Evolutionary conservation across 306 rosid genomes (phyloP).

Genomic region (Abrus precatorius): DNA sequence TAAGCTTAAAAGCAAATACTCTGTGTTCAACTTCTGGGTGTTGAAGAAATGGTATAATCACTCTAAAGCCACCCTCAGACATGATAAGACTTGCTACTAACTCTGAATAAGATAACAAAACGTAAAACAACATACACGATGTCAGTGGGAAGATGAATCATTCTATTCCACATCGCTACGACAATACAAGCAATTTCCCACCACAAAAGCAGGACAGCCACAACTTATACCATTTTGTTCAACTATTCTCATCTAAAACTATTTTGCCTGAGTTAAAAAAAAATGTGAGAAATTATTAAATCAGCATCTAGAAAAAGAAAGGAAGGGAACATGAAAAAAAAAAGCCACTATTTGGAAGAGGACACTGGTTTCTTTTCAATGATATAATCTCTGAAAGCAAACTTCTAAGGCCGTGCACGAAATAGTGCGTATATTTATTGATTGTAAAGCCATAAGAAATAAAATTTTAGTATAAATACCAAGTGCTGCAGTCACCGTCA

Average conservation of each 20-base stretch:
- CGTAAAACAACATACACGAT: slow-evolving; percentile 5
- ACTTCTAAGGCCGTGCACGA: background rate
- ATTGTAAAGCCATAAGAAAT: background rate
- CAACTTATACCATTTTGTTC: background rate
- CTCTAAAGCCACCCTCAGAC: slow-evolving; percentile 58
- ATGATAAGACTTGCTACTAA: slow-evolving; percentile 59
- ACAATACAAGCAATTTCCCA: background rate
- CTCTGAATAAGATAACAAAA: slow-evolving; percentile 50
- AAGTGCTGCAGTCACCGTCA: background rate
- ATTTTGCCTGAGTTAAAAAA: background rate
- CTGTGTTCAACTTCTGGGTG: slow-evolving; percentile 62
- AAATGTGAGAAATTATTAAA: background rate
- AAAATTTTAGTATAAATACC: background rate
- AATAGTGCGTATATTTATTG: slow-evolving; percentile 9
- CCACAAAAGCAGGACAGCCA: background rate
- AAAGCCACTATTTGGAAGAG: background rate
- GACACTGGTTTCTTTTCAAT: background rate
- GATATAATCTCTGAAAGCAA: slow-evolving; percentile 10
- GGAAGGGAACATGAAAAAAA: background rate
- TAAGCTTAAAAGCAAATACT: slow-evolving; percentile 60
- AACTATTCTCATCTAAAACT: background rate
- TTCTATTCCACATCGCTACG: background rate
- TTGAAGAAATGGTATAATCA: slow-evolving; percentile 57
- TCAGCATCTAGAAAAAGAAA: slow-evolving; percentile 2
- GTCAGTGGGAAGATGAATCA: slow-evolving; percentile 7